Evolutionary conservation across 2,329 filamentous ascomycete genomes (phyloP).

Genomic region (Alternaria panax): DNA sequence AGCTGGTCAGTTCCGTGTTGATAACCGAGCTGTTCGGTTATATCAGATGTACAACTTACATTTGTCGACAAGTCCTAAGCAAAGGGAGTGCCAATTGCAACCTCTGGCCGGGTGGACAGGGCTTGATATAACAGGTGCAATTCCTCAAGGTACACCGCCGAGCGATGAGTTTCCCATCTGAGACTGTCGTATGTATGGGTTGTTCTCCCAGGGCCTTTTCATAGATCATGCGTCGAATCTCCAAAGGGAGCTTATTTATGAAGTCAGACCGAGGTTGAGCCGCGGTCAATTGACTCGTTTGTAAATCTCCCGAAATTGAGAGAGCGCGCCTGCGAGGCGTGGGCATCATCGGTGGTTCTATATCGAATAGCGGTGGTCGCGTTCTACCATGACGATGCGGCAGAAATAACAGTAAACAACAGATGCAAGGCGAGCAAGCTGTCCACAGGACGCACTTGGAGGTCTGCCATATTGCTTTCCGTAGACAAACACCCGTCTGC

Average conservation of each 20-base stretch:
- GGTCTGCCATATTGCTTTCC: conserved; percentile 12
- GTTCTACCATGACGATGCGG: conserved; percentile 4
- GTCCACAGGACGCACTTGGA: conserved; percentile 27
- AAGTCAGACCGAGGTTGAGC: conserved; percentile 28
- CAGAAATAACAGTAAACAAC: conserved; percentile 20
- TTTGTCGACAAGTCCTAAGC: conserved; percentile 29
- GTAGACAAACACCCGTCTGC: conserved; percentile 13
- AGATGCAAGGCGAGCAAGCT: conserved; percentile 27
- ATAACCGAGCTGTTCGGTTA: neutral
- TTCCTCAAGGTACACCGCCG: conserved; percentile 7
- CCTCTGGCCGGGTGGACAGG: neutral
- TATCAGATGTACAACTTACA: conserved; percentile 20
- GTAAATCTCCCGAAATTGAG: conserved; percentile 14
- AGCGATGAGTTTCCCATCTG: conserved; percentile 15
- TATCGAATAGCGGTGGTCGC: neutral
- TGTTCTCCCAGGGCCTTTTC: conserved; percentile 18
- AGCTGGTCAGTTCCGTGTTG: conserved; percentile 1
- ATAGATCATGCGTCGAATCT: conserved; percentile 33
- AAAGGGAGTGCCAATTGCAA: conserved; percentile 18
- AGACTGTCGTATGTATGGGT: conserved; percentile 19
- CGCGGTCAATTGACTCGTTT: conserved; percentile 18
- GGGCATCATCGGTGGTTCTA: conserved; percentile 20
- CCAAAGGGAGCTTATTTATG: conserved; percentile 28
- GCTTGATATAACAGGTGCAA: conserved; percentile 3
- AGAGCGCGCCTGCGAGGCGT: conserved; percentile 25